phyloP scores from a whole-genome alignment of 108 stramenopile genomes.

The Cyclostephanos invisitatus region DNA sequence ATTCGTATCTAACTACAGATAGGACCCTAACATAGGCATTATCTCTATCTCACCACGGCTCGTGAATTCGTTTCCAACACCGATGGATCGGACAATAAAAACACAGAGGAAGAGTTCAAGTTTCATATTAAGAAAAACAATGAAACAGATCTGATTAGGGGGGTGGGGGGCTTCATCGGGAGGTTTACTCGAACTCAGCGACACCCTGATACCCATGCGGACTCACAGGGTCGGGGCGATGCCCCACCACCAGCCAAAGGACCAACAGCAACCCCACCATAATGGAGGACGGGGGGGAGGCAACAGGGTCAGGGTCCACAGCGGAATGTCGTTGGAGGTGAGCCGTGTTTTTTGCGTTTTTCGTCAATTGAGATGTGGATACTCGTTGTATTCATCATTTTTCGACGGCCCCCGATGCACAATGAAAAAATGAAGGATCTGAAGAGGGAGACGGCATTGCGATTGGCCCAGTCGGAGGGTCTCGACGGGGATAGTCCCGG shows the following conservation, averaged over 20 bases:
- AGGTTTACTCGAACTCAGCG: too few species aligned
- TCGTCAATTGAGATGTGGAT: too few species aligned
- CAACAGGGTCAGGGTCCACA: constrained; percentile 33
- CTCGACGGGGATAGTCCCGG: constrained; percentile 4
- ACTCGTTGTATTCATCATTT: constrained; percentile 14
- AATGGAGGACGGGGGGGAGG: constrained; percentile 23
- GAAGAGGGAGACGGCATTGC: constrained; percentile 12
- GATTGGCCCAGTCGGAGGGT: constrained; percentile 14
- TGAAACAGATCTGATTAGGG: too few species aligned
- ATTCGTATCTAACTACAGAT: too few species aligned
- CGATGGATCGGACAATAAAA: too few species aligned
- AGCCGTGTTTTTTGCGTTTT: constrained; percentile 20
- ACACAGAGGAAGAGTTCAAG: too few species aligned
- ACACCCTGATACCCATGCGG: not conserved
- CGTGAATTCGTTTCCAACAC: too few species aligned
- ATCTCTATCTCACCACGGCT: too few species aligned
- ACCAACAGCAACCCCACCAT: not conserved
- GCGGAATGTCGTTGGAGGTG: constrained; percentile 88
- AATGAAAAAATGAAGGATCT: not conserved
- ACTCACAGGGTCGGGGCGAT: constrained; percentile 67
- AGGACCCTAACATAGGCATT: too few species aligned
- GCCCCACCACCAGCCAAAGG: constrained; percentile 57
- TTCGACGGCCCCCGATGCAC: not conserved
- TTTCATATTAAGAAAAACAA: too few species aligned
- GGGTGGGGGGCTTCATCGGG: too few species aligned